A percentile compares a stretch with the other conserved stretches of the same genome.
phyloP scores from a whole-genome alignment of 2,329 filamentous ascomycete species.

The Plectosphaerella plurivora region DNA sequence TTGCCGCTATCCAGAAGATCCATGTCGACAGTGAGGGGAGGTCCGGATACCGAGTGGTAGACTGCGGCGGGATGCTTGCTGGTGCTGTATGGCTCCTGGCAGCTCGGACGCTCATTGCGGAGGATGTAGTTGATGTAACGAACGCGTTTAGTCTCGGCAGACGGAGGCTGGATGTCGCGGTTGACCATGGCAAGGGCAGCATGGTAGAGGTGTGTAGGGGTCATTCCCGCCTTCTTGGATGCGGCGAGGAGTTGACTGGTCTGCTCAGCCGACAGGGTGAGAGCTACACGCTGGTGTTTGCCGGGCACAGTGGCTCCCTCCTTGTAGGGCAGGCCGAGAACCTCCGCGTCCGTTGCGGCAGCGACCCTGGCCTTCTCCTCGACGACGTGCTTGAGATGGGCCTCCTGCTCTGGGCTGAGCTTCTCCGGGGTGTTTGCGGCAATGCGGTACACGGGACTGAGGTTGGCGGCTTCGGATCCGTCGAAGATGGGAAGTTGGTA shows the following conservation, averaged over 20 bases:
- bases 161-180: slow-evolving; percentile 14
- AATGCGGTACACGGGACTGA: slow-evolving; percentile 21
- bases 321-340: slow-evolving; percentile 15
- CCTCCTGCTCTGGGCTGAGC: slow-evolving; percentile 9
- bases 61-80: slow-evolving; percentile 17
- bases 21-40: slow-evolving; percentile 20
- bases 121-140: slow-evolving; percentile 25
- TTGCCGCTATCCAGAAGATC: slow-evolving; percentile 2
- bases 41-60: slow-evolving; percentile 24
- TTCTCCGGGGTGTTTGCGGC: slow-evolving; percentile 14
- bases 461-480: slow-evolving; percentile 12
- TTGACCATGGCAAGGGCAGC: slow-evolving; percentile 22
- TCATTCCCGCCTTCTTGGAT: slow-evolving; percentile 14
- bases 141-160: not conserved
- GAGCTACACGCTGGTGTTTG: slow-evolving; percentile 18
- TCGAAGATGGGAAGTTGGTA: slow-evolving; percentile 9
- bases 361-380: slow-evolving; percentile 1
- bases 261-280: slow-evolving; percentile 10
- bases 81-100: slow-evolving; percentile 17
- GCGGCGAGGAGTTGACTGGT: slow-evolving; percentile 13
- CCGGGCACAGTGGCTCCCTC: slow-evolving; percentile 11
- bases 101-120: slow-evolving; percentile 23
- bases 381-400: slow-evolving; percentile 8
- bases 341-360: not conserved
- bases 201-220: slow-evolving; percentile 26